Percentiles rank a stretch among this genome's conserved stretches.
Conservation (phyloP, 1,139 yeast species). For the Suhomyces panamericanus region DNA sequence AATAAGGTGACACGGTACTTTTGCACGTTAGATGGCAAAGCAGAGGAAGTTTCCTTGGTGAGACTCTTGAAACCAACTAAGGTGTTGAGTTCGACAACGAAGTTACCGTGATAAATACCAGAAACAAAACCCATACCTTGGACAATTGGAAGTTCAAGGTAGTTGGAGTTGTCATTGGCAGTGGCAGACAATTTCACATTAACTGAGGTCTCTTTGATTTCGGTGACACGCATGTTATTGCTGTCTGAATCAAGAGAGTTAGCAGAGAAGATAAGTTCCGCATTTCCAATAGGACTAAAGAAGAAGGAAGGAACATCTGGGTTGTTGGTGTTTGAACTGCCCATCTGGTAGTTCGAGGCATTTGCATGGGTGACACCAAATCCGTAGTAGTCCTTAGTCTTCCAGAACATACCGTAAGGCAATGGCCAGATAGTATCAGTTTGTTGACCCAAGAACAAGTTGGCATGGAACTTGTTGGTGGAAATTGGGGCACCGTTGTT, state of each 20-base stretch:
- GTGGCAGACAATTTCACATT: constrained; percentile 42
- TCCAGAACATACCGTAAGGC: constrained; percentile 78
- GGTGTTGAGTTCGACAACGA: constrained; percentile 55
- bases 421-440: constrained; percentile 70
- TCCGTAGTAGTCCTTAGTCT: constrained; percentile 46
- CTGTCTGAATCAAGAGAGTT: constrained; percentile 38
- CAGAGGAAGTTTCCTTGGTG: constrained; percentile 41
- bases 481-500: constrained; percentile 53
- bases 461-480: constrained; percentile 85
- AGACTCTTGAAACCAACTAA: constrained; percentile 53
- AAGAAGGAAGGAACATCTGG: constrained; percentile 38
- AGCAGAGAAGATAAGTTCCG: constrained; percentile 58
- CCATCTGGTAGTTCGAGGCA: constrained; percentile 62
- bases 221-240: constrained; percentile 35
- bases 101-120: constrained; percentile 53
- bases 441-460: constrained; percentile 67
- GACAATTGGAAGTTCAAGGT: constrained; percentile 45
- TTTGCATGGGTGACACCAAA: constrained; percentile 68
- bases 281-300: constrained; percentile 54
- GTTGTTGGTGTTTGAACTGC: constrained; percentile 47
- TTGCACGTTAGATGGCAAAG: constrained; percentile 39
- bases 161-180: constrained; percentile 22
- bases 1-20: constrained; percentile 60
- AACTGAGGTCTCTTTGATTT: constrained; percentile 58
- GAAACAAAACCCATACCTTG: constrained; percentile 70